Percentiles rank a stretch among this genome's conserved stretches.
phyloP scores from a whole-genome alignment of 192 early-diverging fungal species.

The Paraglomus brasilianum region DNA sequence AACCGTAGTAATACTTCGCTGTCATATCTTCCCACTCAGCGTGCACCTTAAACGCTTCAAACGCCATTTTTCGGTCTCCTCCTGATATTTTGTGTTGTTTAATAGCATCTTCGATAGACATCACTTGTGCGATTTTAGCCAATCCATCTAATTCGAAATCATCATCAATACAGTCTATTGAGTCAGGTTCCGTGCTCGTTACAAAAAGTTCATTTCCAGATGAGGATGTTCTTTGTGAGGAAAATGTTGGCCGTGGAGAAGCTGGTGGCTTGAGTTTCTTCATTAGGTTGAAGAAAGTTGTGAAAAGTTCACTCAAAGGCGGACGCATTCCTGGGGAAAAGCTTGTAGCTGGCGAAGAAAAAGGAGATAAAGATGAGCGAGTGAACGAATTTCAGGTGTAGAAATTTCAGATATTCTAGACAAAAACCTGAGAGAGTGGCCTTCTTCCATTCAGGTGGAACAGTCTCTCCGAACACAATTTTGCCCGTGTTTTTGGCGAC shows the following conservation, averaged over 20 bases:
- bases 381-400: neutral
- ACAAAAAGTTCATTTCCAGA: no score
- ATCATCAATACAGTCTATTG: neutral
- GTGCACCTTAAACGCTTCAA: conserved; percentile 4
- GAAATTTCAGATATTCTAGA: neutral
- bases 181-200: no score
- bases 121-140: neutral
- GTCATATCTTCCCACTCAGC: neutral
- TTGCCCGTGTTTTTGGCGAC: neutral
- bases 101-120: conserved; percentile 12
- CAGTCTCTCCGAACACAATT: neutral
- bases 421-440: neutral
- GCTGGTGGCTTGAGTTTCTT: neutral
- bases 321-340: neutral
- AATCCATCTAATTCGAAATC: neutral
- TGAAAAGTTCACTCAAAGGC: neutral
- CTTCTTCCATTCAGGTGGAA: conserved; percentile 1
- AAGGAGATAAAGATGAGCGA: neutral
- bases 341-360: neutral
- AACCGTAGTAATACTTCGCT: conserved; percentile 21
- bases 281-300: neutral
- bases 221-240: no score
- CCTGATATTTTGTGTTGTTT: conserved; percentile 1
- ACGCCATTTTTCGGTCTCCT: conserved; percentile 14
- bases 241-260: neutral